Base-by-base conservation (phyloP, 2,329 filamentous ascomycete species). In the Pseudogymnoascus sp. region DNA sequence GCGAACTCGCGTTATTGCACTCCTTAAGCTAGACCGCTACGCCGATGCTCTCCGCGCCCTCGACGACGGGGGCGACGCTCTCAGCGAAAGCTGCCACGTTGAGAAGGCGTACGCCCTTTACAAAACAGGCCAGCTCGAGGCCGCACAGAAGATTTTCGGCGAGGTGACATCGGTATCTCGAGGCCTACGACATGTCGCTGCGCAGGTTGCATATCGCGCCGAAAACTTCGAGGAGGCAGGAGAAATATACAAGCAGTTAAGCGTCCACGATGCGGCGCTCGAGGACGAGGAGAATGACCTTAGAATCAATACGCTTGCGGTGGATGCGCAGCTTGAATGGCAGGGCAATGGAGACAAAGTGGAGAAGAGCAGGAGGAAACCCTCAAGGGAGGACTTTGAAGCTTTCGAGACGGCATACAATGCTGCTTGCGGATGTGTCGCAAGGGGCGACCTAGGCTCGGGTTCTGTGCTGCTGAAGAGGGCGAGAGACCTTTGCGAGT, bases 351-450 rank as follows among this genome's bases (percentile, higher is more conserved):
- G 71, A 1, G 67, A 72, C 39, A 68, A 68, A 48, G 65, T 73
- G 37, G 72, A 71, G 31, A 39, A 63, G 28, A 71, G 66, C 57
- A 69, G 70, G 68, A 83, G 84, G 74, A 84, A 84, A 71, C 79
- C 82, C 7, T 77, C 77, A 6, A 78, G 81, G 65, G 85, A 87
- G 66, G 85, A 90, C 69, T 76, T 89, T 25, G 89, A 92, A 67
- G 84, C 87, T 1, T 95, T 95, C 69, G 91, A 95, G 77, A 87
- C 89, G 25, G 87, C 89, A 10, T 96, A 90, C 77, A 96, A 96
- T 74, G 83, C 85, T 23, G 90, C 90, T 7, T 93, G 90, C 73
- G 82, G 82, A 19, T 85, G 84, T 73, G 86, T 95, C 70, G 88
- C 89, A 13, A 80, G 85, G 57, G 88, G 86, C 6, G 87, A 90